phyloP scores from a whole-genome alignment of 129 eudicot species.

The Ambrosia trifida region DNA sequence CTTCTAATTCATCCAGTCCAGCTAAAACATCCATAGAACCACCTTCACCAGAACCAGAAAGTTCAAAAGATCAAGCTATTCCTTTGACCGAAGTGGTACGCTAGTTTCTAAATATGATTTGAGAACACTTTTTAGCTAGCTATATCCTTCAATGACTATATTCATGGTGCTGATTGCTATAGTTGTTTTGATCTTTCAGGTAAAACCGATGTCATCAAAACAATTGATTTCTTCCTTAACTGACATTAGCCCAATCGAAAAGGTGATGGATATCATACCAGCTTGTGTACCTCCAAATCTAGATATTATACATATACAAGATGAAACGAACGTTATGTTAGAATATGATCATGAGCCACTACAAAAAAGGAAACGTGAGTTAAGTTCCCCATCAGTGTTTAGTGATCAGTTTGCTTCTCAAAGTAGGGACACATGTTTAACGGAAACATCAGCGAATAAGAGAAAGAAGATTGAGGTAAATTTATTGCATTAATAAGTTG shows the following conservation, averaged over 20 bases:
- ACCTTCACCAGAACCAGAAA: conserved; percentile 20
- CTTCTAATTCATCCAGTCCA: not conserved
- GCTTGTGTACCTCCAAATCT: not conserved
- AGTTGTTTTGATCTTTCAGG: conserved; percentile 29
- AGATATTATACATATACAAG: not conserved
- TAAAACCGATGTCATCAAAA: conserved; percentile 22
- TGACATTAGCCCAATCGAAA: conserved; percentile 19
- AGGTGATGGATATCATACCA: conserved; percentile 10
- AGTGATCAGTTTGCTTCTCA: conserved; percentile 16
- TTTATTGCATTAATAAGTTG: not conserved
- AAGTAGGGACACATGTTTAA: not conserved
- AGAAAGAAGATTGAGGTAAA: conserved; percentile 26
- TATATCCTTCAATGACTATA: not conserved
- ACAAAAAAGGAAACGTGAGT: conserved; percentile 1
- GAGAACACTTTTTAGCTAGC: not conserved
- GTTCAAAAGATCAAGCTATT: not conserved
- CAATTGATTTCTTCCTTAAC: conserved; percentile 12
- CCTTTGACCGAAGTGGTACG: conserved; percentile 32
- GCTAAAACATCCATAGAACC: conserved; percentile 8
- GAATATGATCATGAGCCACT: not conserved
- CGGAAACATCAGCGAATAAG: conserved; percentile 1
- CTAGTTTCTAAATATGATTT: conserved; percentile 8
- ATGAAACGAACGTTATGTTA: not conserved
- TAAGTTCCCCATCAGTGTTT: conserved; percentile 5
- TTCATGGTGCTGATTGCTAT: conserved; percentile 10